Evolutionary conservation across 805 yeast species (phyloP), one percentile per base, ranked within the genome.

Genomic region (Teunomyces stri): DNA sequence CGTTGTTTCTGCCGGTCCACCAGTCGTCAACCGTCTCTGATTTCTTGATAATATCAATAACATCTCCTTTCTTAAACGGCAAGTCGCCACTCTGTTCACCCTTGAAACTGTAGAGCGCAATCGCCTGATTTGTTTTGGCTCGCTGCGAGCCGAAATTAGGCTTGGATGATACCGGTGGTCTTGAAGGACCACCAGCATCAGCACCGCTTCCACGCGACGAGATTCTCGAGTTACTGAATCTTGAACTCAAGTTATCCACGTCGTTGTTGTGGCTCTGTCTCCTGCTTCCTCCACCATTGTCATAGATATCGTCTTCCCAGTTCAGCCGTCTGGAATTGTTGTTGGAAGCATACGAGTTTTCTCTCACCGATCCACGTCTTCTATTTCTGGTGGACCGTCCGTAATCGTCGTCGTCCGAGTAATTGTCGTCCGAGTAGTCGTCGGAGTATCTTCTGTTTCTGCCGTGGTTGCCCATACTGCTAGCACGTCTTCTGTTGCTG

Each of bases 1-100:
- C 92, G 55, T 87, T 87, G 46, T 82, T 72, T 62, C 87, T 82
- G 22, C 99, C 99, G 0, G 97, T 89, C 99, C 99, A 94, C 99
- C 99, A 94, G 65, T 94, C 98, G 64, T 94, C 96, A 43, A 83
- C 81, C 11, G 96, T 85, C 6, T 87, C 91, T 7, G 94, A 83
- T 66, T 87, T 89, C 66, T 90, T 89, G 47, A 88, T 71, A 54
- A 94, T 87, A 37, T 89, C 85, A 56, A 94, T 88, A 12, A 88
- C 86, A 65, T 94, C 99, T 46, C 99, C 99, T 73, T 94, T 94
- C 55, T 81, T 84, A 76, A 94, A 94, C 4, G 96, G 80, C 59
- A 94, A 75, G 66, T 94, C 99, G 5, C 97, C 97, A n/a, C 77
- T 63, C 69, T 92, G 95, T 66, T 91, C 96, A 22, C 97, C 98